Percentiles rank a stretch among this genome's conserved stretches.
Evolutionary conservation across 805 yeast genomes (phyloP).

Genomic region (Cyberlindnera mississippiensis): DNA sequence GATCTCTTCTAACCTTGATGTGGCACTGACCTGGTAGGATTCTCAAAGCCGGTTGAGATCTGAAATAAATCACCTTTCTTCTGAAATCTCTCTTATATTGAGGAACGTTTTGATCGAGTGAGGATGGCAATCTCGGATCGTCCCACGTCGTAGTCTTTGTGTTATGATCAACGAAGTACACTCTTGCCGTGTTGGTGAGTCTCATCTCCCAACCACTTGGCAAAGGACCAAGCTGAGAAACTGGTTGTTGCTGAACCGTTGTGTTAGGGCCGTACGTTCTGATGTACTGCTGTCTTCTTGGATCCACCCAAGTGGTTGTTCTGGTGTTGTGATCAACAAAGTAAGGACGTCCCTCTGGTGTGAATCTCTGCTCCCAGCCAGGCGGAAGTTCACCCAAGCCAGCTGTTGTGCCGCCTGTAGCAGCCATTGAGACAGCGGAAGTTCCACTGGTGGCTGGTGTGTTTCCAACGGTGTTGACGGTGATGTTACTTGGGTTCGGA

Average conservation of each 20-base stretch:
- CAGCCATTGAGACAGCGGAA: conserved; percentile 64
- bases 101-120: conserved; percentile 96
- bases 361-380: conserved; percentile 98
- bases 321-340: conserved; percentile 99
- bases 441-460: conserved; percentile 46
- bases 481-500: conserved; percentile 32
- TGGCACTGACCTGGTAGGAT: conserved; percentile 98
- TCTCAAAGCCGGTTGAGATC: conserved; percentile 97
- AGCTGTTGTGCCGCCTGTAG: conserved; percentile 80
- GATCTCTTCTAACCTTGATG: conserved; percentile 94
- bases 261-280: conserved; percentile 89
- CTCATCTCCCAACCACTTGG: conserved; percentile 99
- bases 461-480: conserved; percentile 44
- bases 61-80: conserved; percentile 93
- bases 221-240: conserved; percentile 93
- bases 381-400: conserved; percentile 96
- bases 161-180: conserved; percentile 97
- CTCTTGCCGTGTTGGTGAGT: conserved; percentile 96
- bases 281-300: conserved; percentile 97
- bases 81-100: conserved; percentile 99
- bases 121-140: conserved; percentile 97
- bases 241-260: conserved; percentile 96
- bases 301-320: conserved; percentile 99
- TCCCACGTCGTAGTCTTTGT: conserved; percentile 99
- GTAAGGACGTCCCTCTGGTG: conserved; percentile 97